A percentile compares a stretch with the other conserved stretches of the same genome.
These are phyloP conservation scores for Fraxinus angustifolia DNA, from an alignment of 305 asterid species.

Conservation along the genomic window DNA sequence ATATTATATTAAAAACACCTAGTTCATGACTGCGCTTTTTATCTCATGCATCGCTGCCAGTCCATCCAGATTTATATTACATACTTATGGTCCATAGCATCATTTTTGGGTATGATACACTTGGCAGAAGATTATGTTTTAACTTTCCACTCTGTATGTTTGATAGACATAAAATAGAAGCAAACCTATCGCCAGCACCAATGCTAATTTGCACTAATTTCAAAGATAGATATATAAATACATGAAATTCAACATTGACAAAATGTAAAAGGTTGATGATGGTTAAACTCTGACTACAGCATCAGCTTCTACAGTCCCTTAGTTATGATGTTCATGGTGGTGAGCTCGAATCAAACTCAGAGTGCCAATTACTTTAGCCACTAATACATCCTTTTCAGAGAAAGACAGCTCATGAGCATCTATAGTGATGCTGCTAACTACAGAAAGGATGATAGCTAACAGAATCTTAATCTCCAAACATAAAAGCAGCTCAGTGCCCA, in stretches of 20 bases:
- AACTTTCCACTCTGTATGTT: constrained; percentile 5
- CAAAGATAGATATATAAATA: constrained; percentile 6
- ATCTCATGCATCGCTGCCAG: neutral
- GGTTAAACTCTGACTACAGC: constrained; percentile 11
- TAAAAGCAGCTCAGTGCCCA: neutral
- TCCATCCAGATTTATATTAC: constrained; percentile 8
- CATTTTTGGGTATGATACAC: constrained; percentile 8
- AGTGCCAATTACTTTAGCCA: neutral
- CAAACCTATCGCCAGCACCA: neutral
- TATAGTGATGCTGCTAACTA: neutral
- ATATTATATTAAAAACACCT: neutral
- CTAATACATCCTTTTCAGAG: neutral
- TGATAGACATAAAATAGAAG: constrained; percentile 2
- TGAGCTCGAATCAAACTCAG: constrained; percentile 1
- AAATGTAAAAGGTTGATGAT: neutral
- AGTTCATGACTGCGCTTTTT: neutral
- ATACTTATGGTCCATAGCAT: constrained; percentile 2
- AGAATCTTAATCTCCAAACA: constrained; percentile 6
- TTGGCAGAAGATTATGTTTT: constrained; percentile 5
- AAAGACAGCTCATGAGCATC: neutral
- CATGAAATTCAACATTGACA: neutral
- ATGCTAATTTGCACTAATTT: neutral
- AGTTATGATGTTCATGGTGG: constrained; percentile 2
- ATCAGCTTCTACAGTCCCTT: constrained; percentile 8
- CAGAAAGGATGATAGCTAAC: neutral